phyloP scores from a whole-genome alignment of 768 basidiomycete species.

The Xerocomellus amylosporus region DNA sequence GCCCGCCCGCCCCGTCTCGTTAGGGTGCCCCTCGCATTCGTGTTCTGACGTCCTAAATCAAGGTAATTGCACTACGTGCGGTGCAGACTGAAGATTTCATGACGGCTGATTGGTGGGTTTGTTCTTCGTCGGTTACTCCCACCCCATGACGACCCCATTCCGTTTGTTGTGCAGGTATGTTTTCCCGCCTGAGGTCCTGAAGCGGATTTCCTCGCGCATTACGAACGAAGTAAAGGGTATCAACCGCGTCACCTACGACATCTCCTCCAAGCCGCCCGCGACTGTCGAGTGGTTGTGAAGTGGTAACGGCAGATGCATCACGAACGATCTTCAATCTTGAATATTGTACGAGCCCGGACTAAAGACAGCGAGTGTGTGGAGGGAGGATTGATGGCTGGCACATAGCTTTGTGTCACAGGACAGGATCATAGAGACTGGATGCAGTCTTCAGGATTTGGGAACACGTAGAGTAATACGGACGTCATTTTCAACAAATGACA shows the following conservation, averaged over 20 bases:
- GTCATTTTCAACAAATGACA: not conserved
- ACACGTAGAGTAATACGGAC: not conserved
- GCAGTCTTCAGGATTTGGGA: too few species aligned
- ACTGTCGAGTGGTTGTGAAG: slow-evolving; percentile 47
- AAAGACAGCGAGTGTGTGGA: not conserved
- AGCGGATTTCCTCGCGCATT: slow-evolving; percentile 91
- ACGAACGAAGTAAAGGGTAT: slow-evolving; percentile 98
- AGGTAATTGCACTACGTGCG: slow-evolving; percentile 92
- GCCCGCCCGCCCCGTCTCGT: not conserved
- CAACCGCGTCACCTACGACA: slow-evolving; percentile 94
- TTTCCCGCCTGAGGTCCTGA: slow-evolving; percentile 89
- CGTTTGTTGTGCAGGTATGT: slow-evolving; percentile 64
- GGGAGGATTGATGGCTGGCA: not conserved
- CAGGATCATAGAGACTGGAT: not conserved
- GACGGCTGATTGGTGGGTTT: slow-evolving; percentile 93
- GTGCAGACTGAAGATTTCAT: slow-evolving; percentile 99
- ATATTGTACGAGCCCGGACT: not conserved
- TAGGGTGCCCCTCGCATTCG: not conserved
- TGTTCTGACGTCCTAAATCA: slow-evolving; percentile 5
- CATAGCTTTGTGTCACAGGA: not conserved
- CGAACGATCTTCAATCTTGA: not conserved
- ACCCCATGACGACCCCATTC: not conserved
- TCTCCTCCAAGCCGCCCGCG: slow-evolving; percentile 95
- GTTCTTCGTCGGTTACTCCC: not conserved
- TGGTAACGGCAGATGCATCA: too few species aligned